phyloP scores from a whole-genome alignment of 805 yeast genomes.

The Zygoascus flipseniorum region DNA sequence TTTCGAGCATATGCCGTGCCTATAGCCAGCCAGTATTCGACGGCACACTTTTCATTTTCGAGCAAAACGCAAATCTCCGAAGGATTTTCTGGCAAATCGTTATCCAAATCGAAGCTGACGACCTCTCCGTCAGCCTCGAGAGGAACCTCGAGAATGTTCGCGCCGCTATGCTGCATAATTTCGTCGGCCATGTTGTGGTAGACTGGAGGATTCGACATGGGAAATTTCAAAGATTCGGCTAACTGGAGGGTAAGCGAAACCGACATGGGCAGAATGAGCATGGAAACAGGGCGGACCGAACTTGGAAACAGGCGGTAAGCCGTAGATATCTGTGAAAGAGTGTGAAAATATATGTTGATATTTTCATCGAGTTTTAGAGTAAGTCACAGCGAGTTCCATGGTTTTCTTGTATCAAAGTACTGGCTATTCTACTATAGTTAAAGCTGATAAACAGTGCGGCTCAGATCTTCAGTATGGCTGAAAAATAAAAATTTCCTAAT shows the following conservation, averaged over 20 bases:
- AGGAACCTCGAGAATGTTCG: slow-evolving; percentile 54
- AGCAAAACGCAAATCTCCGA: slow-evolving; percentile 69
- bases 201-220: background rate
- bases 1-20: slow-evolving; percentile 71
- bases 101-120: slow-evolving; percentile 71
- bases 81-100: slow-evolving; percentile 86
- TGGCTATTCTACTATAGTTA: too few relatives aligned
- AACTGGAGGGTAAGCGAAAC: too few relatives aligned
- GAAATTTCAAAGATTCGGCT: too few relatives aligned
- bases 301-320: too few relatives aligned
- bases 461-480: background rate
- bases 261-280: too few relatives aligned
- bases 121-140: slow-evolving; percentile 66
- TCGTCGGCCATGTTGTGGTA: background rate
- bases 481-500: background rate
- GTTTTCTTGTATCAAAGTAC: too few relatives aligned
- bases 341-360: too few relatives aligned
- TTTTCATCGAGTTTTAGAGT: too few relatives aligned
- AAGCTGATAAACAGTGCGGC: background rate
- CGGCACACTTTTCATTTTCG: slow-evolving; percentile 69
- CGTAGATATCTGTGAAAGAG: too few relatives aligned
- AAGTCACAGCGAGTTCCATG: too few relatives aligned
- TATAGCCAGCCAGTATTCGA: slow-evolving; percentile 75
- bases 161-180: background rate
- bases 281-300: too few relatives aligned